A percentile compares a stretch with the other conserved stretches of the same genome.
phyloP scores from a whole-genome alignment of 352 stramenopile genomes.

The Phytophthora nicotianae region DNA sequence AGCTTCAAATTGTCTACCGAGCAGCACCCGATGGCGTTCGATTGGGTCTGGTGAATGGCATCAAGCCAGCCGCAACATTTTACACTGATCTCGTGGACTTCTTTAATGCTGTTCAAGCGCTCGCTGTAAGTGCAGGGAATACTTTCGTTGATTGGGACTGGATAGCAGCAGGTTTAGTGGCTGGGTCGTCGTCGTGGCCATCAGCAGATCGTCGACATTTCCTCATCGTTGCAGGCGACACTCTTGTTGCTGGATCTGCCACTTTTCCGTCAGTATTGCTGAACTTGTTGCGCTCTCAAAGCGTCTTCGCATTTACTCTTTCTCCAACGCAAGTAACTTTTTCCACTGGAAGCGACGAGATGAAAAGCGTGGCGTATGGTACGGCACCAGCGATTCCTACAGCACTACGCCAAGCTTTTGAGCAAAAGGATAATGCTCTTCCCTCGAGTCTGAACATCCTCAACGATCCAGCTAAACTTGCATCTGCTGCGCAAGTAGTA shows the following conservation, averaged over 20 bases:
- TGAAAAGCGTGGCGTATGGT: slow-evolving; percentile 29
- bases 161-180: slow-evolving; percentile 17
- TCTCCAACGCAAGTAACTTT: slow-evolving; percentile 21
- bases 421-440: slow-evolving; percentile 32
- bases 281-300: slow-evolving; percentile 26
- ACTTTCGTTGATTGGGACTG: slow-evolving; percentile 23
- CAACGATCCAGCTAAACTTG: slow-evolving; percentile 26
- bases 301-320: slow-evolving; percentile 39
- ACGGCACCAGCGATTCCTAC: slow-evolving; percentile 23
- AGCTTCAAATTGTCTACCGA: slow-evolving; percentile 43
- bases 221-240: slow-evolving; percentile 25
- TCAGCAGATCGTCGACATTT: slow-evolving; percentile 31
- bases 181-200: slow-evolving; percentile 30
- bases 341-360: slow-evolving; percentile 15
- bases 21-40: slow-evolving; percentile 27
- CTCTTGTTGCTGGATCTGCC: slow-evolving; percentile 12
- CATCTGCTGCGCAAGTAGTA: slow-evolving; percentile 25
- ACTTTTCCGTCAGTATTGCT: slow-evolving; percentile 18
- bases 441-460: slow-evolving; percentile 30
- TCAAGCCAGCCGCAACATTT: slow-evolving; percentile 16
- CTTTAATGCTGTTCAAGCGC: slow-evolving; percentile 24
- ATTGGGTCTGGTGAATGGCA: slow-evolving; percentile 37
- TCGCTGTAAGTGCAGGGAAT: slow-evolving; percentile 5
- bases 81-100: slow-evolving; percentile 26
- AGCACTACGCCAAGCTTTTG: slow-evolving; percentile 35